A percentile compares a stretch with the other conserved stretches of the same genome.
Conservation (phyloP, 495 filamentous ascomycete genomes). For the Talaromyces thailandensis region DNA sequence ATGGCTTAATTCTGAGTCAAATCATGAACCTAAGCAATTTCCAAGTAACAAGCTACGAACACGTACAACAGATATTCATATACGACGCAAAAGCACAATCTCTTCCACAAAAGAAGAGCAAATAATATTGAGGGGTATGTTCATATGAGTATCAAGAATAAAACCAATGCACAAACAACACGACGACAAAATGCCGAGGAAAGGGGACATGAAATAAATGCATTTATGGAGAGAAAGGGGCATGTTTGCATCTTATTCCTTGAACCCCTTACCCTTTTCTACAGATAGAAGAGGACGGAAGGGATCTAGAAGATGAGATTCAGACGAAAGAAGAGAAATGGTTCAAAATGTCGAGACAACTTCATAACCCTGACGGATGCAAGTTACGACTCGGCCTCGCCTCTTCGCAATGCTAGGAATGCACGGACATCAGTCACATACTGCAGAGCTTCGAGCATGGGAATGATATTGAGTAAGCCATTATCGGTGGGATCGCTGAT, state of each 20-base stretch:
- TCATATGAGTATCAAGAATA: neutral
- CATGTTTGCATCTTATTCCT: neutral
- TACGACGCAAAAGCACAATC: neutral
- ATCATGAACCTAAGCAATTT: neutral
- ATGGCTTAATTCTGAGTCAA: no score
- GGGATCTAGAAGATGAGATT: neutral
- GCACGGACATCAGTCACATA: slow-evolving; percentile 93
- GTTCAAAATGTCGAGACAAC: neutral
- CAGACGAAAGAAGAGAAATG: neutral
- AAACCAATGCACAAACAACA: neutral
- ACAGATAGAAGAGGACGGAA: neutral
- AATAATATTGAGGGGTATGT: neutral
- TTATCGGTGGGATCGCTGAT: slow-evolving; percentile 86
- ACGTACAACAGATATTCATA: neutral
- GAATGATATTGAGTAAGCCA: slow-evolving; percentile 83
- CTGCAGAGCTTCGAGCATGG: slow-evolving; percentile 89
- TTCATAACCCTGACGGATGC: neutral
- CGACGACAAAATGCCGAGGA: neutral
- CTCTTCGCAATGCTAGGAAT: slow-evolving; percentile 75
- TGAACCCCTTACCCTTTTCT: neutral
- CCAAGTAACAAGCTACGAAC: neutral
- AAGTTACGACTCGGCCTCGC: slow-evolving; percentile 50
- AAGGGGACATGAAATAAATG: neutral
- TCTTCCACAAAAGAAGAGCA: neutral
- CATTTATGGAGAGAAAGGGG: neutral